Evolutionary conservation across 202 grass and related monocot genomes (phyloP).

Genomic region (Schoenoplectus triqueter): DNA sequence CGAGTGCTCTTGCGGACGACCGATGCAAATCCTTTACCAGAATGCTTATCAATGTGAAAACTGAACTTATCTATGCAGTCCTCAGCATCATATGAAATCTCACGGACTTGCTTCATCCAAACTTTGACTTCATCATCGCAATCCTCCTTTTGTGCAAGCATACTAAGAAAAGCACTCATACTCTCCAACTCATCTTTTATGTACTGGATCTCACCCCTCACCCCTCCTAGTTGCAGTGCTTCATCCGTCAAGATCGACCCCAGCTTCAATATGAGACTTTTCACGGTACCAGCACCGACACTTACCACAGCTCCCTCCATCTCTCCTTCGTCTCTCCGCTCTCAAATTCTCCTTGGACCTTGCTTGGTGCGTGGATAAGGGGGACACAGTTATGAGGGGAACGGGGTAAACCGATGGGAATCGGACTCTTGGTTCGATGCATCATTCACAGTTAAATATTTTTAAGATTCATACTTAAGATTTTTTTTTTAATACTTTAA

Average conservation of each 20-base stretch:
- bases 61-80: background rate
- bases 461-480: too few species aligned
- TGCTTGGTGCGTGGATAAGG: too few species aligned
- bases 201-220: background rate
- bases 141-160: background rate
- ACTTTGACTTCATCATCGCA: background rate
- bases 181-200: background rate
- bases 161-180: background rate
- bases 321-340: background rate
- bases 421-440: too few species aligned
- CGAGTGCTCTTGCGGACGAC: background rate
- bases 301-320: background rate
- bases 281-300: background rate
- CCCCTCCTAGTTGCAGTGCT: background rate
- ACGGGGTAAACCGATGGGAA: too few species aligned
- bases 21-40: background rate
- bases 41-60: background rate
- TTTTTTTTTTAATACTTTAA: too few species aligned
- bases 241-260: background rate
- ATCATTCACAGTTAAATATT: too few species aligned
- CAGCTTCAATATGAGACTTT: background rate
- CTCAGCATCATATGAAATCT: background rate
- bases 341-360: too few species aligned
- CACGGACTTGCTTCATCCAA: background rate
- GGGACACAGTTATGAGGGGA: too few species aligned